These are phyloP conservation scores for Tulasnella sp. DNA, from an alignment of 768 basidiomycete species.

Conservation along the genomic window DNA sequence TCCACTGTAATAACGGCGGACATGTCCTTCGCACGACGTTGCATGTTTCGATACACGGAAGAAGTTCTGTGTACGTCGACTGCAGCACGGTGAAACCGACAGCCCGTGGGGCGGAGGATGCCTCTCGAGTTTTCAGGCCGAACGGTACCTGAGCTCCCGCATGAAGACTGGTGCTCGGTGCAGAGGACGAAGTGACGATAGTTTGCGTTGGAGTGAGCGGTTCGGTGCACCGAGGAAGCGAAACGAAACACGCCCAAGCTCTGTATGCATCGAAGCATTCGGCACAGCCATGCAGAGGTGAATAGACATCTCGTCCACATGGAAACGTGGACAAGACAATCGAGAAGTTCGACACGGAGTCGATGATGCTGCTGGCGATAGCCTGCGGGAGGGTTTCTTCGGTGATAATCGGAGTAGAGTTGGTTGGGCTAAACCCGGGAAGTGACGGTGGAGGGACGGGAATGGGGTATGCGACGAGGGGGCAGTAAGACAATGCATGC, in stretches of 20 bases:
- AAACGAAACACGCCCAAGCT: slow-evolving; percentile 61
- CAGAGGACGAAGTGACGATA: background rate
- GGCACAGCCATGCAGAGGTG: slow-evolving; percentile 60
- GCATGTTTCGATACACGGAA: slow-evolving; percentile 75
- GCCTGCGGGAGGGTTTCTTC: slow-evolving; percentile 33
- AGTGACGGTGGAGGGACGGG: slow-evolving; percentile 48
- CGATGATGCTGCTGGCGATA: slow-evolving; percentile 41
- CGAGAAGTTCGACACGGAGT: slow-evolving; percentile 62
- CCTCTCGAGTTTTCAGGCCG: background rate
- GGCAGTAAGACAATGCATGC: slow-evolving; percentile 62
- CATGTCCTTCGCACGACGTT: slow-evolving; percentile 61
- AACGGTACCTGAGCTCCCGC: background rate
- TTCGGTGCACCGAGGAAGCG: slow-evolving; percentile 66
- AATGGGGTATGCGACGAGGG: slow-evolving; percentile 52
- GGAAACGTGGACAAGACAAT: slow-evolving; percentile 55
- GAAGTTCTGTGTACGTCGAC: slow-evolving; percentile 43
- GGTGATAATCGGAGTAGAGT: slow-evolving; percentile 24
- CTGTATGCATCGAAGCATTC: slow-evolving; percentile 66
- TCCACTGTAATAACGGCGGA: slow-evolving; percentile 56
- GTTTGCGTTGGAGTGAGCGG: slow-evolving; percentile 9
- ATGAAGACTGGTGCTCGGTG: slow-evolving; percentile 18
- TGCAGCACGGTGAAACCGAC: slow-evolving; percentile 41
- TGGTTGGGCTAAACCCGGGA: slow-evolving; percentile 36
- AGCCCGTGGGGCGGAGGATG: slow-evolving; percentile 26
- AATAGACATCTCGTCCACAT: slow-evolving; percentile 71